A percentile compares a stretch with the other conserved stretches of the same genome.
phyloP scores from a whole-genome alignment of 83 land plant species.

The Diphasiastrum complanatum region DNA sequence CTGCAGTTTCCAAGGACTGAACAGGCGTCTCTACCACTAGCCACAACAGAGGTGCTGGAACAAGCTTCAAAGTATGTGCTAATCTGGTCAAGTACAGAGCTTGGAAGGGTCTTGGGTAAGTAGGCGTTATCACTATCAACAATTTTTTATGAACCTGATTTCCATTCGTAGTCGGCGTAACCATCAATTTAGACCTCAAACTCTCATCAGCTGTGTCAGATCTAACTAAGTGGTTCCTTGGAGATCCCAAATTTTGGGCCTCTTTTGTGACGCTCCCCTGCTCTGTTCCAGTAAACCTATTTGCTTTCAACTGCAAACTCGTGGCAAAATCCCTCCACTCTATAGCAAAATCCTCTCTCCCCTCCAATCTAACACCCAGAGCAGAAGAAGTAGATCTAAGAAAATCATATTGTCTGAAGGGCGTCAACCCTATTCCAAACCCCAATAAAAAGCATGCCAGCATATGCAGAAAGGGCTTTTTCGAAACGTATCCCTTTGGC shows the following conservation, averaged over 20 bases:
- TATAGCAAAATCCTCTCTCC: not conserved
- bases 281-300: no score
- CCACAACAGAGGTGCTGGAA: slow-evolving; percentile 81
- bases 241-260: not conserved
- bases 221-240: not conserved
- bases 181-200: slow-evolving; percentile 5
- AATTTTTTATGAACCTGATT: slow-evolving; percentile 29
- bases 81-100: slow-evolving; percentile 65
- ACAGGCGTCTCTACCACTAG: slow-evolving; percentile 73
- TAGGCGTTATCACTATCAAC: slow-evolving; percentile 78
- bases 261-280: no score
- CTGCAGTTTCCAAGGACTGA: slow-evolving; percentile 69
- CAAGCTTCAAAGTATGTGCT: slow-evolving; percentile 59
- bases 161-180: no score
- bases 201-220: not conserved
- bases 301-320: no score
- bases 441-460: slow-evolving; percentile 63
- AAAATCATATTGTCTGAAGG: slow-evolving; percentile 33
- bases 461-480: slow-evolving; percentile 52
- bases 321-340: no score
- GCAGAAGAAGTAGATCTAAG: slow-evolving; percentile 16
- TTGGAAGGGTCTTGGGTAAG: slow-evolving; percentile 71
- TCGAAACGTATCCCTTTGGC: slow-evolving; percentile 47
- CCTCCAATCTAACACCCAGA: not conserved
- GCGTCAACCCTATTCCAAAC: slow-evolving; percentile 59